phyloP scores from a whole-genome alignment of 2,329 filamentous ascomycete species.

The Reticulascus tulasneorum region DNA sequence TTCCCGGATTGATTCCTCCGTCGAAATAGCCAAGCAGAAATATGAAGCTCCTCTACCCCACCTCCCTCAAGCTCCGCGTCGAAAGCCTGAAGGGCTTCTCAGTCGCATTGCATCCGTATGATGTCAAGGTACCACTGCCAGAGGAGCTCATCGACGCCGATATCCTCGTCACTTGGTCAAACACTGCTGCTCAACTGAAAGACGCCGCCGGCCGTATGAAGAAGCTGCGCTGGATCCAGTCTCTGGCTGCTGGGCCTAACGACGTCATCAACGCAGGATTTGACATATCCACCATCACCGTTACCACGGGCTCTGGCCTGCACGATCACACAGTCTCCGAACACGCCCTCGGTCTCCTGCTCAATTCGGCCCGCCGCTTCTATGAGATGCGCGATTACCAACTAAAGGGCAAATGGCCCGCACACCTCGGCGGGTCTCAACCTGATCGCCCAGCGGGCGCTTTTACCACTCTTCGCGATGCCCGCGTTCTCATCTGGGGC shows the following conservation, averaged over 20 bases:
- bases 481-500: conserved; percentile 58
- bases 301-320: conserved; percentile 60
- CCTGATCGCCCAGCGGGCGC: conserved; percentile 51
- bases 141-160: conserved; percentile 56
- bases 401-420: conserved; percentile 52
- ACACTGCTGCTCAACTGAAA: conserved; percentile 53
- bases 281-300: conserved; percentile 41
- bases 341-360: conserved; percentile 56
- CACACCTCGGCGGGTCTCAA: conserved; percentile 58
- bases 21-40: no score
- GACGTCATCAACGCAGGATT: conserved; percentile 61
- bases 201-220: conserved; percentile 53
- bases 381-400: conserved; percentile 62
- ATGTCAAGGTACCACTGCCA: conserved; percentile 53
- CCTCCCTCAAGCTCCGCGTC: conserved; percentile 55
- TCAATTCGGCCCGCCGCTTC: conserved; percentile 53
- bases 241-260: conserved; percentile 62
- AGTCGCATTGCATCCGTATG: conserved; percentile 54
- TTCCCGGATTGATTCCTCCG: no score
- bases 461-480: conserved; percentile 58
- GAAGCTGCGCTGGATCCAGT: conserved; percentile 62
- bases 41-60: conserved; percentile 68
- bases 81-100: conserved; percentile 54
- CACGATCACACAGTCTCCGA: conserved; percentile 64
- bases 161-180: conserved; percentile 59